These are phyloP conservation scores for Pseudocercospora crystallina DNA, from an alignment of 2,329 filamentous ascomycete species.

Conservation along the genomic window DNA sequence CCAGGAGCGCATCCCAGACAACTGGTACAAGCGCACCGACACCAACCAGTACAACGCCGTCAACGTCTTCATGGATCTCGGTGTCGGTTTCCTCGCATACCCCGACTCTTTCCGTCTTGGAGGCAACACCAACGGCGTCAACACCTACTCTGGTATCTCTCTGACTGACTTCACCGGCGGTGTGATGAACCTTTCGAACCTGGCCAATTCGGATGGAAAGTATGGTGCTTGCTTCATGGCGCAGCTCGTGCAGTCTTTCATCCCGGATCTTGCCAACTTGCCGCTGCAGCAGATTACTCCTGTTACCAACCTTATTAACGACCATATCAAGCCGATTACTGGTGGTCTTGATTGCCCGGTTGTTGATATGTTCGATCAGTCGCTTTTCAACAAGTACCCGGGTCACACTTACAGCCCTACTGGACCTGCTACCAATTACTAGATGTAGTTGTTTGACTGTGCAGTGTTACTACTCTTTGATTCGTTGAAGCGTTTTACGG, in stretches of 20 bases:
- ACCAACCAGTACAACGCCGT: conserved; percentile 19
- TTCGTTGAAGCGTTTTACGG: too few relatives aligned
- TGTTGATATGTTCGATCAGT: conserved; percentile 10
- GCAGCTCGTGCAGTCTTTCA: conserved; percentile 4
- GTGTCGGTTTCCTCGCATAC: conserved; percentile 13
- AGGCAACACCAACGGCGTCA: conserved; percentile 34
- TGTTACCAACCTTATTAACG: conserved; percentile 15
- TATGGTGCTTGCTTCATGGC: conserved; percentile 14
- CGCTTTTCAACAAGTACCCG: conserved; percentile 15
- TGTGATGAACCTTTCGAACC: conserved; percentile 39
- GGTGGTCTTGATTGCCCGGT: conserved; percentile 8
- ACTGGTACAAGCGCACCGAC: conserved; percentile 24
- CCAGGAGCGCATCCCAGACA: conserved; percentile 17
- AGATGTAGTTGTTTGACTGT: background rate
- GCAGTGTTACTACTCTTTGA: too few relatives aligned
- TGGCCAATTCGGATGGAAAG: conserved; percentile 8
- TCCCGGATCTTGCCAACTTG: conserved; percentile 27
- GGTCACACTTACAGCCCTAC: conserved; percentile 19
- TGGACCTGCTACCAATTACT: conserved; percentile 23
- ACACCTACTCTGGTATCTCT: conserved; percentile 38
- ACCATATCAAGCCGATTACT: conserved; percentile 13
- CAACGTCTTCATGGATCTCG: conserved; percentile 19
- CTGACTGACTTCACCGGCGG: conserved; percentile 40
- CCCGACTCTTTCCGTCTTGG: conserved; percentile 27
- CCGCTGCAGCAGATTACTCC: conserved; percentile 4